These are phyloP conservation scores for Symbiodinium pilosum DNA, from an alignment of 73 alveolate genomes.

Conservation along the genomic window DNA sequence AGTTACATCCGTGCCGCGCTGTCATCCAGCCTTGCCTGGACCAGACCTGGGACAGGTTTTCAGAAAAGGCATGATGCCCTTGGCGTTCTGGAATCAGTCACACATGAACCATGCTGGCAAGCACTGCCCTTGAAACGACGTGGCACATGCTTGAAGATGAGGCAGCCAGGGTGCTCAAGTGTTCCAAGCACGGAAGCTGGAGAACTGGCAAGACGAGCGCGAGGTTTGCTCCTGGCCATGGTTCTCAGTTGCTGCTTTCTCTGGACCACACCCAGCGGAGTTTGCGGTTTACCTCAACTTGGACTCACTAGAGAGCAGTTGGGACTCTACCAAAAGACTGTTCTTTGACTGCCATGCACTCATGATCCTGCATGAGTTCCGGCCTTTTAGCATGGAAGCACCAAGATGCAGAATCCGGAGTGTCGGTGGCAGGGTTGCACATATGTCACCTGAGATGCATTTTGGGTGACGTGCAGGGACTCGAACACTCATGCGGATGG, in stretches of 20 bases:
- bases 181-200: conserved; percentile 13
- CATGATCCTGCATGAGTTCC: no score
- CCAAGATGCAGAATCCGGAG: conserved; percentile 22
- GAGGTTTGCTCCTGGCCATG: not conserved
- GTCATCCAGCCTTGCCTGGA: conserved; percentile 34
- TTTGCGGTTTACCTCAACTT: not conserved
- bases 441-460: not conserved
- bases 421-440: not conserved
- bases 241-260: not conserved
- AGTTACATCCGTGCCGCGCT: not conserved
- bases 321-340: no score
- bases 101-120: no score
- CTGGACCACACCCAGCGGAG: not conserved
- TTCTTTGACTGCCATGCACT: no score
- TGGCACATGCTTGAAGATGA: not conserved
- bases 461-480: no score
- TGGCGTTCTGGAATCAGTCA: not conserved
- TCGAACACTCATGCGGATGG: no score
- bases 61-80: not conserved
- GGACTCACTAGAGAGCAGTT: no score
- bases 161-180: conserved; percentile 11
- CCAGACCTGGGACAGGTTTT: conserved; percentile 3
- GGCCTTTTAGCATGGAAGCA: conserved; percentile 29
- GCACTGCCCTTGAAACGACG: no score
- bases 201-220: not conserved